Conservation (phyloP, 2,329 filamentous ascomycete species). For the Xylariaceae sp. region DNA sequence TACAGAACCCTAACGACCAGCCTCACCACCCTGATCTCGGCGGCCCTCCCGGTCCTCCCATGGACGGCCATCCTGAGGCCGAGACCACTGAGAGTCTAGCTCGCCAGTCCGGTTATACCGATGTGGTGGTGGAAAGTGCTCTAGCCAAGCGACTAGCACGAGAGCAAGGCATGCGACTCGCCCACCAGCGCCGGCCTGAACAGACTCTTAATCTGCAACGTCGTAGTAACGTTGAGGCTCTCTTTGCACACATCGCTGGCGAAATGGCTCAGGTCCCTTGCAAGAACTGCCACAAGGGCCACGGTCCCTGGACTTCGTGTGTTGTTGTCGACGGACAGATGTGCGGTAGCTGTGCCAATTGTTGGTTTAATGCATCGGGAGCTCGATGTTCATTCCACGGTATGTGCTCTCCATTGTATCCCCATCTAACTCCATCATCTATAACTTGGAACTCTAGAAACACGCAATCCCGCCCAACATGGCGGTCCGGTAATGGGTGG, state of each 20-base stretch:
- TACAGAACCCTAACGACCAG: conserved; percentile 29
- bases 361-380: conserved; percentile 61
- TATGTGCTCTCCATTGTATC: conserved; percentile 30
- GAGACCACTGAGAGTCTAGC: conserved; percentile 47
- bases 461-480: conserved; percentile 40
- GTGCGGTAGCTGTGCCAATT: conserved; percentile 60
- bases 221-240: conserved; percentile 56
- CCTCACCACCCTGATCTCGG: conserved; percentile 27
- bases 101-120: conserved; percentile 42
- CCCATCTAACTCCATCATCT: too few relatives aligned
- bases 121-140: conserved; percentile 49
- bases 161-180: conserved; percentile 46
- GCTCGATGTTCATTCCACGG: conserved; percentile 58
- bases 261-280: conserved; percentile 45
- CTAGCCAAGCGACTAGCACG: conserved; percentile 51
- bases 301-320: conserved; percentile 56
- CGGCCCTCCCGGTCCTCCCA: conserved; percentile 17
- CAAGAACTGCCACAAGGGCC: conserved; percentile 58
- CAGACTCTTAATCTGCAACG: conserved; percentile 53
- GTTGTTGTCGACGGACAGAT: conserved; percentile 58
- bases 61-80: conserved; percentile 18
- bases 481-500: conserved; percentile 27
- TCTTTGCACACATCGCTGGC: conserved; percentile 56
- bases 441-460: conserved; percentile 34
- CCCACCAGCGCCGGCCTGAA: conserved; percentile 50